Conservation (phyloP, 1,284 basidiomycete genomes). For the Ceratobasidium sp. region DNA sequence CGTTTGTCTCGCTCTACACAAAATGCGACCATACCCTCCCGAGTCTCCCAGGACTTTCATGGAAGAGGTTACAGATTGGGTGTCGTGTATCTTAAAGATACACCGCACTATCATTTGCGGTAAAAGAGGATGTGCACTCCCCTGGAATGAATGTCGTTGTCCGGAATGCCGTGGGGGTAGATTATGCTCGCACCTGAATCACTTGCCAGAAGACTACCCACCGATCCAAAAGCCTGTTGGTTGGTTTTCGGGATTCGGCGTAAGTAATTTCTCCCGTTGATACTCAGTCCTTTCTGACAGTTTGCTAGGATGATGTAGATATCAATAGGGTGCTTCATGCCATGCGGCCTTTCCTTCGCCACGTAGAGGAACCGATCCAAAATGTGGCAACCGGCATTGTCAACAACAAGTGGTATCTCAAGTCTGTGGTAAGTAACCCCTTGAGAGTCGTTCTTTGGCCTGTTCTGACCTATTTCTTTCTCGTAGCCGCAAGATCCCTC, state of each 20-base stretch:
- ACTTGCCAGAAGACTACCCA: background rate
- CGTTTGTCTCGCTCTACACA: background rate
- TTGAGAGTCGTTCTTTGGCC: background rate
- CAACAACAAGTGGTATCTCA: background rate
- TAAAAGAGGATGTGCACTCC: background rate
- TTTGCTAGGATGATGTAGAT: background rate
- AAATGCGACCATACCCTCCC: background rate
- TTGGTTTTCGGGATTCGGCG: background rate
- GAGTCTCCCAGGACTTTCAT: background rate
- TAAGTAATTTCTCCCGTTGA: background rate
- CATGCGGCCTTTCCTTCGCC: background rate
- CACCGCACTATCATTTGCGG: background rate
- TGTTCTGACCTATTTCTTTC: background rate
- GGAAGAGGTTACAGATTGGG: background rate
- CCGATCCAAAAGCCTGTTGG: background rate
- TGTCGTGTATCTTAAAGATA: background rate
- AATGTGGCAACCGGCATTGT: background rate
- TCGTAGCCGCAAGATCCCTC: background rate
- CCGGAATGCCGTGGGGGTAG: background rate
- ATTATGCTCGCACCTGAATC: background rate
- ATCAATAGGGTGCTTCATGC: background rate
- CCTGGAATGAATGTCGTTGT: background rate
- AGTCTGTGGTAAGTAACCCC: background rate
- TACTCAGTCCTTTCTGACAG: background rate
- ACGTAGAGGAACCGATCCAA: background rate